Conservation (phyloP, 2,329 filamentous ascomycete species). For the Penicillium sp. region DNA sequence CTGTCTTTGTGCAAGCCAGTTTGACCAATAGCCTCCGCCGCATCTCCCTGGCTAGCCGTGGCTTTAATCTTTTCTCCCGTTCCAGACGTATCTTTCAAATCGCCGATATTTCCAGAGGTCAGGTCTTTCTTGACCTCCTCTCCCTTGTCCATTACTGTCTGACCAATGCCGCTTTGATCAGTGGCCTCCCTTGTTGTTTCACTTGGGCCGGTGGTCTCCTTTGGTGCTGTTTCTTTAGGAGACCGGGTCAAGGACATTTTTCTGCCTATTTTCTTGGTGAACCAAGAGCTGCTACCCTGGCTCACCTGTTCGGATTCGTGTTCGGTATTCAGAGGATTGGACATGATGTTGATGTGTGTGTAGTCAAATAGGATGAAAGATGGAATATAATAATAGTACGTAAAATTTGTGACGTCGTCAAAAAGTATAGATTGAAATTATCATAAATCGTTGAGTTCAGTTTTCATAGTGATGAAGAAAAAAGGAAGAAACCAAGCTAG, state of each 20-base stretch:
- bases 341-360: constrained; percentile 13
- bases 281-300: constrained; percentile 14
- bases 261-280: constrained; percentile 19
- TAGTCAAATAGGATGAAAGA: background rate
- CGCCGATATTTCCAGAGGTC: constrained; percentile 9
- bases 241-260: constrained; percentile 14
- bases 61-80: constrained; percentile 10
- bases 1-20: constrained; percentile 8
- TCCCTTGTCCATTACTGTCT: constrained; percentile 8
- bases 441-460: constrained; percentile 20
- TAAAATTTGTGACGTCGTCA: background rate
- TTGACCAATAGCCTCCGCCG: constrained; percentile 1
- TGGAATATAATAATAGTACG: background rate
- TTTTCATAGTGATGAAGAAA: constrained; percentile 5
- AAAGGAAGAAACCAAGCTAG: background rate
- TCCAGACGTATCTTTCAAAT: constrained; percentile 8
- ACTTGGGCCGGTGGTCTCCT: constrained; percentile 1
- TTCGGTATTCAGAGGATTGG: constrained; percentile 9
- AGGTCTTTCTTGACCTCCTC: constrained; percentile 9
- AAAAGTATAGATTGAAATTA: constrained; percentile 7
- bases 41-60: constrained; percentile 3
- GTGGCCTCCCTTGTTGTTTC: background rate
- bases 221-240: constrained; percentile 10
- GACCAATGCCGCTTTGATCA: constrained; percentile 1
- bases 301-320: constrained; percentile 9